Base-by-base conservation (phyloP, 2,329 filamentous ascomycete species). In the Claviceps sp. region DNA sequence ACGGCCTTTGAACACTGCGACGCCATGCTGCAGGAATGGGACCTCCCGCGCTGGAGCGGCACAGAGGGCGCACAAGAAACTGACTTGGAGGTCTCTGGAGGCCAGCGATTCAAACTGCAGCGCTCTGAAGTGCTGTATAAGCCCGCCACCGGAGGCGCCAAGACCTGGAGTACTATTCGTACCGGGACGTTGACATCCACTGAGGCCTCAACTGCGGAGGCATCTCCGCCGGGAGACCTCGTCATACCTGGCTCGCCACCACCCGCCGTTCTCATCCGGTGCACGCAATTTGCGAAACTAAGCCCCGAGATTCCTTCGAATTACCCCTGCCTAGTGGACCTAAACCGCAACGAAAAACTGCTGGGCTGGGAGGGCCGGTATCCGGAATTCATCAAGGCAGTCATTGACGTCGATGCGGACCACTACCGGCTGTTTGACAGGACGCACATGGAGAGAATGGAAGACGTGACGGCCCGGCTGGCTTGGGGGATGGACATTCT, bases 1-100 rank as follows among this genome's bases (percentile, higher is more conserved):
- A 61, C 60, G 47, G 57, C 59, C n/a, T 62, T 65, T 20, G 59
- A 61, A 26, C 62, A 64, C 50, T 64, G 62, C 58, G 58, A 63
- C 24, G 51, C 56, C 37, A 65, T 65, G 59, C 56, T 66, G 16
- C 56, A 62, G 38, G 14, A 57, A 37, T 65, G 62, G 62, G 56
- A 61, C 20, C 55, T 62, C 5, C 62, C 62, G 18, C 52, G 46
- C 18, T 65, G 60, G 59, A 55, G 57, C 20, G 58, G 50, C 11
- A 54, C 56, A 11, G 48, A 58, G 55, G 18, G 20, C 40, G 58
- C 14, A 50, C 56, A 3, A 47, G 52, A 18, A 47, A 38, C 56
- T 11, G 50, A 48, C 34, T 48, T 62, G 4, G 53, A 52, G 18
- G 55, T 60, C 3, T 2, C 42, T 13, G 56, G 48, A 4, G 58